Conservation (phyloP, 805 yeast genomes). For the Clavispora vitiphila region DNA sequence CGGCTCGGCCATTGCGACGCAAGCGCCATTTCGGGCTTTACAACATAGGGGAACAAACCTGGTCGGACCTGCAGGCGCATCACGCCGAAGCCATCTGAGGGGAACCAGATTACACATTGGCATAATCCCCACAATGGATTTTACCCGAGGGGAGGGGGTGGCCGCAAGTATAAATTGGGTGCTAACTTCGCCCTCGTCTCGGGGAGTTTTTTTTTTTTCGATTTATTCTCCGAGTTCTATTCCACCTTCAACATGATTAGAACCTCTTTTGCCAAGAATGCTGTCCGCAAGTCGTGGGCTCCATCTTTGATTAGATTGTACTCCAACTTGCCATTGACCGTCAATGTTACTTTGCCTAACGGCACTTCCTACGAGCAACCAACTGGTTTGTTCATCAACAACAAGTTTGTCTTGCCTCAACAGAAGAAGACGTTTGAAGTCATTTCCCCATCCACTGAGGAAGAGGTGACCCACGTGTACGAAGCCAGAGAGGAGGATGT, state of each 20-base stretch:
- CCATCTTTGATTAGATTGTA: slow-evolving; percentile 17
- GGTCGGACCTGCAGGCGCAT: neutral
- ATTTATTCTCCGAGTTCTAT: neutral
- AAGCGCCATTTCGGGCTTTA: neutral
- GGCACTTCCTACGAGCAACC: slow-evolving; percentile 75
- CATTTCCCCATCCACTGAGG: slow-evolving; percentile 66
- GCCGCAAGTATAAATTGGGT: slow-evolving; percentile 1
- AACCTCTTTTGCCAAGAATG: slow-evolving; percentile 3
- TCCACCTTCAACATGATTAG: slow-evolving; percentile 2
- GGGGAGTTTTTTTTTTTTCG: neutral
- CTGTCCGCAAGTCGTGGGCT: slow-evolving; percentile 3
- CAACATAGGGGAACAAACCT: neutral
- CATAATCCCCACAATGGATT: neutral
- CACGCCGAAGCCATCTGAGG: neutral
- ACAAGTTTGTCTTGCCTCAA: slow-evolving; percentile 63
- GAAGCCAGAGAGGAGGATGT: slow-evolving; percentile 78
- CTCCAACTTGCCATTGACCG: slow-evolving; percentile 34
- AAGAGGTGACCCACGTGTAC: slow-evolving; percentile 60
- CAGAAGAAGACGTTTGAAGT: slow-evolving; percentile 58
- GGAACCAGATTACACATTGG: neutral
- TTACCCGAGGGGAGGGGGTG: neutral
- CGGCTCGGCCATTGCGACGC: neutral
- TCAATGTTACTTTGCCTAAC: slow-evolving; percentile 58
- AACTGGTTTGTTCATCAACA: slow-evolving; percentile 84
- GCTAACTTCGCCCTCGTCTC: neutral